Evolutionary conservation across 108 stramenopile genomes (phyloP), one percentile per base, ranked within the genome.

Genomic region (Discostella stelligeroides): DNA sequence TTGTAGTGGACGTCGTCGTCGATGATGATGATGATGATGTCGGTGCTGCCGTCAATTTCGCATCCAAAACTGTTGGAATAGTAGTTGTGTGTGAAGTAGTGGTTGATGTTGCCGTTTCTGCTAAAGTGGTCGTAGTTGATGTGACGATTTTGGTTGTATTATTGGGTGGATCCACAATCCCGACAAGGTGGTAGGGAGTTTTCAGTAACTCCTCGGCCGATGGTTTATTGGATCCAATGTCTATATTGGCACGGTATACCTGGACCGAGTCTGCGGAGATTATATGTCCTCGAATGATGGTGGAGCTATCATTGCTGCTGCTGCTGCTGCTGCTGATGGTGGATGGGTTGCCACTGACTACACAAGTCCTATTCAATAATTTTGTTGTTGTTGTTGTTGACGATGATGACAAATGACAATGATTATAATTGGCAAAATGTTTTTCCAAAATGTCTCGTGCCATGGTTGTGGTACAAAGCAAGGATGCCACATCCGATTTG

Each of bases 201-300:
- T 73, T 64, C 15, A 59, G 60, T 61, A 67, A 73, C 66, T 98
- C 98, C 78, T 82, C 73, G 20, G 18, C 8, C n/a, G 91, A 88
- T 18, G 98, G 98, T 66, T 97, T 97, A 80, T 98, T 98, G 40
- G 97, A 91, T 14, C 96, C 98, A 40, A 98, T 91, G 39, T 94
- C 80, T 15, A 97, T 90, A 34, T 34, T 34, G 13, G 87, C 88
- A 64, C 84, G 81, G 51, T 97, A 98, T 17, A 89, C 89, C 79
- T 98, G 98, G 0, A 98, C 98, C 9, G 89, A 91, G 72, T 98
- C 98, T 39, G 96, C 97, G 17, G 93, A 92, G 2, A 98, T 73
- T 39, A 98, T 88, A 58, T 91, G 86, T 17, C 82, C 82, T 27
- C 62, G 48, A 10, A n/a, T 46, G 41, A 13, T 46, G 55, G 18